Conservation (phyloP, 2,329 filamentous ascomycete species). For the Arthrobotrys pseudoclavata region DNA sequence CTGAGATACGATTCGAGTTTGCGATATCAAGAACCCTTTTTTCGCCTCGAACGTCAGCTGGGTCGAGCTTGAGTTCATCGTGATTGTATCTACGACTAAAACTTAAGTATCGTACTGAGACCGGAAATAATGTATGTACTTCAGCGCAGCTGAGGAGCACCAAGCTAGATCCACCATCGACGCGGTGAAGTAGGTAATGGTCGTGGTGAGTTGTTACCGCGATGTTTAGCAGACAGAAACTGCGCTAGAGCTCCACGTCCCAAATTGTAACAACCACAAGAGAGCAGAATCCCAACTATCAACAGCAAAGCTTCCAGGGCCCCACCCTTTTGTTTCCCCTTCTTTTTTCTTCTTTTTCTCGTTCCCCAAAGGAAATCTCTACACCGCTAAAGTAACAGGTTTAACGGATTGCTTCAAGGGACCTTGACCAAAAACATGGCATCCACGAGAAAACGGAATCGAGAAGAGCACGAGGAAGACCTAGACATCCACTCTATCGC, state of each 20-base stretch:
- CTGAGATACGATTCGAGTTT: constrained; percentile 75
- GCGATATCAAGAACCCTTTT: constrained; percentile 74
- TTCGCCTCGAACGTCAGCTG: constrained; percentile 76
- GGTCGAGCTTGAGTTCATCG: constrained; percentile 62
- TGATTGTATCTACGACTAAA: neutral
- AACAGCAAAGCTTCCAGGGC: too few species aligned
- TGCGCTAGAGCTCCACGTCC: neutral
- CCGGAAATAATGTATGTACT: neutral
- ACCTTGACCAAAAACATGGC: neutral
- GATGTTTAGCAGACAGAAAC: neutral
- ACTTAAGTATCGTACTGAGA: neutral
- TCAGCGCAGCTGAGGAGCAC: neutral
- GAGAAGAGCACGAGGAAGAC: constrained; percentile 44
- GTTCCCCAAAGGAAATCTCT: too few species aligned
- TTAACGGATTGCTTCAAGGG: neutral
- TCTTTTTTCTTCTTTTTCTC: too few species aligned
- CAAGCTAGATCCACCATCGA: neutral
- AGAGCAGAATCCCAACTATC: too few species aligned
- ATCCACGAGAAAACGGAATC: constrained; percentile 31
- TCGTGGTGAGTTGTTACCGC: too few species aligned
- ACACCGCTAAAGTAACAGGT: neutral
- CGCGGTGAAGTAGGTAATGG: neutral
- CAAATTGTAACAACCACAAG: neutral
- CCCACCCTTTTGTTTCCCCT: too few species aligned
- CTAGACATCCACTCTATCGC: constrained; percentile 28